phyloP scores from a whole-genome alignment of 2,329 filamentous ascomycete genomes.

The Cercospora sp. region DNA sequence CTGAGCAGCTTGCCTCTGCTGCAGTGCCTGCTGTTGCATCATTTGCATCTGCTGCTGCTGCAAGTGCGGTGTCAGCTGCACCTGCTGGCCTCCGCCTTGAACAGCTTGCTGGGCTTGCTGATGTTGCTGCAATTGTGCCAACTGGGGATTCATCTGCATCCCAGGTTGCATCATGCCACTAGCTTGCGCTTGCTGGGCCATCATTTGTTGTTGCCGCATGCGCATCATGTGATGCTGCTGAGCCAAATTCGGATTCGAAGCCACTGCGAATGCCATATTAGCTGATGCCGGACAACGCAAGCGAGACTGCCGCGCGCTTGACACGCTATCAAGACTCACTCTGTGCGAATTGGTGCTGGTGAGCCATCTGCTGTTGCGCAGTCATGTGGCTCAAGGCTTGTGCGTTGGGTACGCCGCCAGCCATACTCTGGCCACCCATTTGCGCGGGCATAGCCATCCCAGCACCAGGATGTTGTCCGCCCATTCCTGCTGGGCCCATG shows the following conservation, averaged over 20 bases:
- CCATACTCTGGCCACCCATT: conserved; percentile 47
- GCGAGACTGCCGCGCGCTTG: not conserved
- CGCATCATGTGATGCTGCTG: conserved; percentile 41
- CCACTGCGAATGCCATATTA: conserved; percentile 47
- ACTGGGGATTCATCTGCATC: conserved; percentile 39
- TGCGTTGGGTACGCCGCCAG: conserved; percentile 56
- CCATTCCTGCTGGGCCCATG: conserved; percentile 46
- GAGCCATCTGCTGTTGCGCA: conserved; percentile 59
- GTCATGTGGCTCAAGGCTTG: conserved; percentile 73
- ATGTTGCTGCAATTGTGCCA: conserved; percentile 45
- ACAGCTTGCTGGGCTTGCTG: conserved; percentile 39
- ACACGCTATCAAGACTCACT: conserved; percentile 37
- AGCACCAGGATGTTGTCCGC: conserved; percentile 36
- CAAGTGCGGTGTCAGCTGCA: conserved; percentile 30
- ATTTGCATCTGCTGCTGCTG: conserved; percentile 47
- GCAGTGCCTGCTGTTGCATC: conserved; percentile 40
- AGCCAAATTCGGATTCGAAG: conserved; percentile 35
- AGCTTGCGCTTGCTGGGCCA: conserved; percentile 41
- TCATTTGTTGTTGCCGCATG: conserved; percentile 52
- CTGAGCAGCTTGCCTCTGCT: conserved; percentile 41
- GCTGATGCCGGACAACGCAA: not conserved
- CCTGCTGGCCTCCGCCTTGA: conserved; percentile 25
- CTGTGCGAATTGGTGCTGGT: conserved; percentile 32
- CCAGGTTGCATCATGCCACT: conserved; percentile 35
- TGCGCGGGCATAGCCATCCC: conserved; percentile 40